A percentile compares a stretch with the other conserved stretches of the same genome.
Evolutionary conservation across 805 yeast species (phyloP).

Genomic region (Starmerella bombi): DNA sequence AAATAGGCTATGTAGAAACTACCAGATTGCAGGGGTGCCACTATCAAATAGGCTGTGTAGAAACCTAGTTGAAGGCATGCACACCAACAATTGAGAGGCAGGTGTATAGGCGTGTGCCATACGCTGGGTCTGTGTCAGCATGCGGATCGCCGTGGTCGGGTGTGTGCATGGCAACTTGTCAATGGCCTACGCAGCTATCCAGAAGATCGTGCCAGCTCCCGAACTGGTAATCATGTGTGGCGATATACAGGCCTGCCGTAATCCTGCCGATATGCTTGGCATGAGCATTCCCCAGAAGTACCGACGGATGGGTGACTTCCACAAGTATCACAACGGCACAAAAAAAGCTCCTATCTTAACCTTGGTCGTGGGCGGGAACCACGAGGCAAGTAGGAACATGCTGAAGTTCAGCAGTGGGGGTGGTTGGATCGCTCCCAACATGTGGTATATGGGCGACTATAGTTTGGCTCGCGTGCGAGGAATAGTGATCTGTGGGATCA

Average conservation of each 20-base stretch:
- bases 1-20: too few relatives aligned
- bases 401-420: slow-evolving; percentile 72
- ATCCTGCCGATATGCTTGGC: slow-evolving; percentile 47
- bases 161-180: slow-evolving; percentile 22
- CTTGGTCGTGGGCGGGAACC: slow-evolving; percentile 86
- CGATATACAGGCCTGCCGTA: slow-evolving; percentile 75
- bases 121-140: too few relatives aligned
- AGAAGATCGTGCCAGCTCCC: slow-evolving; percentile 3
- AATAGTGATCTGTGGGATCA: slow-evolving; percentile 60
- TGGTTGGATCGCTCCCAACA: slow-evolving; percentile 86
- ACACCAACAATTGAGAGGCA: too few relatives aligned
- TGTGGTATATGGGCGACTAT: slow-evolving; percentile 70
- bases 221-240: slow-evolving; percentile 73
- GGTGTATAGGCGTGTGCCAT: too few relatives aligned
- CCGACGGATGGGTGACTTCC: slow-evolving; percentile 64
- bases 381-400: slow-evolving; percentile 73
- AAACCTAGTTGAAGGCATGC: background rate
- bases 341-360: slow-evolving; percentile 62
- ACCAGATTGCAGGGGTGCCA: too few relatives aligned
- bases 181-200: slow-evolving; percentile 13
- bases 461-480: slow-evolving; percentile 68
- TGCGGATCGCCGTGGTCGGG: slow-evolving; percentile 23
- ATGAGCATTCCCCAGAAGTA: slow-evolving; percentile 74
- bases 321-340: slow-evolving; percentile 48
- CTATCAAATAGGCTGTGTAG: too few relatives aligned